Percentiles rank a stretch among this genome's conserved stretches.
These are phyloP conservation scores for Neurospora sp. DNA, from an alignment of 495 filamentous ascomycete genomes.

Conservation along the genomic window DNA sequence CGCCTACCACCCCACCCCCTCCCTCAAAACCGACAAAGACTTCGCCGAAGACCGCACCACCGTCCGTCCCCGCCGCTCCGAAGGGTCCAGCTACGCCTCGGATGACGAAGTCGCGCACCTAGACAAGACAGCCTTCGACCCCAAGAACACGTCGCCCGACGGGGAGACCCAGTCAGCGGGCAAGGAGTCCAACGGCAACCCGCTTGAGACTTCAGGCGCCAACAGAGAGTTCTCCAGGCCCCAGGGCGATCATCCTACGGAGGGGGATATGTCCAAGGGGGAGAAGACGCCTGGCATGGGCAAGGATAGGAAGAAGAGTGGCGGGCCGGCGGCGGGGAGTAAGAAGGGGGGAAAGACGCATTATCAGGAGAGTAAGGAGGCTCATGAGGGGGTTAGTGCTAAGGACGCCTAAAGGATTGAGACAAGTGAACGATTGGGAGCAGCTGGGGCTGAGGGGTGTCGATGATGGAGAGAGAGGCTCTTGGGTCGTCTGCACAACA, in stretches of 20 bases:
- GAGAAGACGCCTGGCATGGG: neutral
- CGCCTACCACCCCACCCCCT: conserved; percentile 13
- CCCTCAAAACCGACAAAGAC: conserved; percentile 23
- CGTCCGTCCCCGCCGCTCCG: conserved; percentile 27
- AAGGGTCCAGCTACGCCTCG: conserved; percentile 26
- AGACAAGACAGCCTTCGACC: conserved; percentile 31
- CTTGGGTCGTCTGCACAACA: neutral
- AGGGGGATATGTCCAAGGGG: neutral
- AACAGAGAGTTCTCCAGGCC: conserved; percentile 23
- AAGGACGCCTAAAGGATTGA: neutral
- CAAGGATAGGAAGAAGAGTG: conserved; percentile 6
- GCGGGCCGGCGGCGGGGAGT: neutral
- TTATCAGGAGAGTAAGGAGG: neutral
- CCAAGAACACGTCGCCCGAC: conserved; percentile 30
- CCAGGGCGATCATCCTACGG: conserved; percentile 4
- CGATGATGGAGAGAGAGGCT: neutral
- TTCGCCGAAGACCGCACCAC: conserved; percentile 29
- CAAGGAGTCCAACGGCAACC: conserved; percentile 20
- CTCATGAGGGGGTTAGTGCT: neutral
- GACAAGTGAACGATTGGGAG: neutral
- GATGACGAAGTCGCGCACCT: conserved; percentile 29
- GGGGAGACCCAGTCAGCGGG: conserved; percentile 16
- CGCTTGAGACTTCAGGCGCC: conserved; percentile 28
- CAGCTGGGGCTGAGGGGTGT: neutral
- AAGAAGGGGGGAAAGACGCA: conserved; percentile 19